phyloP scores from a whole-genome alignment of 306 rosid species.

The Delonix regia region DNA sequence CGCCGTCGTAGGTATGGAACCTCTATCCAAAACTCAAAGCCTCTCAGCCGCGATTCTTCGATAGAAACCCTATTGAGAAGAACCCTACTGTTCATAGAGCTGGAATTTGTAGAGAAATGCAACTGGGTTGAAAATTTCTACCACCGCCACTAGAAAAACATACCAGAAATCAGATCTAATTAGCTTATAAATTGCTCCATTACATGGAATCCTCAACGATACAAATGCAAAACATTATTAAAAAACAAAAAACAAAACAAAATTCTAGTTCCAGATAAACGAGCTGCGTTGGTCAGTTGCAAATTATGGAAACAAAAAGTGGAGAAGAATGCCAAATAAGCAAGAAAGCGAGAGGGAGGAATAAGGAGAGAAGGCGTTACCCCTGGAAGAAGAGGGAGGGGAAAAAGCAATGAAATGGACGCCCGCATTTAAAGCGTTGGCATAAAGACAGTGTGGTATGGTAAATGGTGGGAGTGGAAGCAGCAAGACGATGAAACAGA shows the following conservation, averaged over 20 bases:
- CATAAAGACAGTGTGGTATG: background rate
- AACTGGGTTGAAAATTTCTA: background rate
- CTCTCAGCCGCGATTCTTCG: background rate
- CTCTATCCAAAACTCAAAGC: slow-evolving; percentile 3
- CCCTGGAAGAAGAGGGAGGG: background rate
- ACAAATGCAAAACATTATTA: slow-evolving; percentile 15
- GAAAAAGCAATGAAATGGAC: background rate
- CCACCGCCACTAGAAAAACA: background rate
- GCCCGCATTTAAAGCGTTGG: slow-evolving; percentile 35
- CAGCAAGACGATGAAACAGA: slow-evolving; percentile 38
- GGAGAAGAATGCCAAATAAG: background rate
- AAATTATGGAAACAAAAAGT: background rate
- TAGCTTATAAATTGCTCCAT: background rate
- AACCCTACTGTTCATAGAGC: slow-evolving; percentile 34
- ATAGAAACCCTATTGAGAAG: slow-evolving; percentile 7
- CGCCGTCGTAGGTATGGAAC: slow-evolving; percentile 19
- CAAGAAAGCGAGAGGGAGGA: background rate
- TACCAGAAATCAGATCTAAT: slow-evolving; percentile 45
- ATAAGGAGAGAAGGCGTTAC: background rate
- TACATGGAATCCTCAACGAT: slow-evolving; percentile 20
- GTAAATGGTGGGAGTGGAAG: background rate
- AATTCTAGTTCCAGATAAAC: no score
- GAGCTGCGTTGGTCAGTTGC: background rate
- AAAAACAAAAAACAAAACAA: background rate
- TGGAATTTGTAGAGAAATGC: slow-evolving; percentile 18